Base-by-base conservation (phyloP, 805 yeast genomes). In the Candida lessepsii region DNA sequence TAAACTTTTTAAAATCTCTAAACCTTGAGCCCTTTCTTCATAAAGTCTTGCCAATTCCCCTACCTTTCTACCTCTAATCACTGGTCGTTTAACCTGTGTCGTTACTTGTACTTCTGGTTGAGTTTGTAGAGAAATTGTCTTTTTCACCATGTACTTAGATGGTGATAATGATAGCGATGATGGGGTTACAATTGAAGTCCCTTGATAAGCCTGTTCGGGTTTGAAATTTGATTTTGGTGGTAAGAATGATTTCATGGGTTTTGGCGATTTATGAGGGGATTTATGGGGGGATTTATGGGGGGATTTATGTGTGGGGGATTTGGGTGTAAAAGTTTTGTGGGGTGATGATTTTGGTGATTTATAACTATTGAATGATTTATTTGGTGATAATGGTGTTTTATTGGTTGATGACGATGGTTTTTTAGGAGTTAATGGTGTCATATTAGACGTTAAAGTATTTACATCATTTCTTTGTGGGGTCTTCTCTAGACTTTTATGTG, bases 21-120 rank as follows among this genome's bases (percentile, higher is more conserved):
- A 50, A 2, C 71, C 75, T 41, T 67, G 61, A 3, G 65, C 55
- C 47, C 83, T 63, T 52, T 81, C 86, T 52, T 82, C 89, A 48
- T 77, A 82, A 28, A 81, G 57, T 42, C 71, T 73, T 2, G 87
- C 83, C 43, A 82, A 61, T 51, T 76, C 80, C 9, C 80, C 76
- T 1, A 82, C 87, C 57, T 76, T 78, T 38, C 75, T 67, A 9
- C 79, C 81, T 13, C 80, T 55, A 9, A 75, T 66, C 5, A 77
- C 77, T 5, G 73, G 73, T 40, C 58, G 60, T 34, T 57, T 60
- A 5, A 40, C 42, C 35, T 27, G 39, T n/a, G 26, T 32, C 19
- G 40, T 16, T 13, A 40, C 31, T 13, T 40, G 15, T 14, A 29
- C 35, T 13, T 28, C 19, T 20, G 30, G 35, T 11, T 70, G 71